phyloP scores from a whole-genome alignment of 1,284 basidiomycete genomes.

The Pyrrhoderma noxium region DNA sequence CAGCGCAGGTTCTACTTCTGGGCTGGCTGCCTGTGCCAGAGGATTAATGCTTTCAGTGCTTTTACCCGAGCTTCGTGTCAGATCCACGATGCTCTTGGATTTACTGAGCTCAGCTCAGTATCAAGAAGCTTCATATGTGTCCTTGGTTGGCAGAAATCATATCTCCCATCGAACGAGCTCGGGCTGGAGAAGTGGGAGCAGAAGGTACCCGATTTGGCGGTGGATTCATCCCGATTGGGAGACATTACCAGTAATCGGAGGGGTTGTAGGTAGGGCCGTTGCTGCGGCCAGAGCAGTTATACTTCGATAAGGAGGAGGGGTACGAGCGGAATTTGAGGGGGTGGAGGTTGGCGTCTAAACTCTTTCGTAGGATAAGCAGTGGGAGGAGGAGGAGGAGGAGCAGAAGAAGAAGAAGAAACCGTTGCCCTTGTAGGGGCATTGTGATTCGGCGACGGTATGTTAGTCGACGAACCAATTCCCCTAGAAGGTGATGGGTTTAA shows the following conservation, averaged over 20 bases:
- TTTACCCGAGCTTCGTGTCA: slow-evolving; percentile 8
- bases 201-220: slow-evolving; percentile 5
- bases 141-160: slow-evolving; percentile 29
- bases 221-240: neutral
- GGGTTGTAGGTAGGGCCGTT: slow-evolving; percentile 2
- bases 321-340: neutral
- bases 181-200: slow-evolving; percentile 33
- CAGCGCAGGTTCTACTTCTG: slow-evolving; percentile 2
- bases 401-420: too few species aligned
- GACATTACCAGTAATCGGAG: neutral
- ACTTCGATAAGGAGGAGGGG: slow-evolving; percentile 6
- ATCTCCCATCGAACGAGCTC: slow-evolving; percentile 52
- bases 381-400: too few species aligned
- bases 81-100: slow-evolving; percentile 15
- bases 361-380: neutral
- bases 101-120: slow-evolving; percentile 6
- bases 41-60: slow-evolving; percentile 11
- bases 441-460: neutral
- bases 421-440: slow-evolving; percentile 8
- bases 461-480: neutral
- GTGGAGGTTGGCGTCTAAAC: neutral
- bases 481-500: slow-evolving; percentile 2
- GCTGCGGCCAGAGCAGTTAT: neutral
- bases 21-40: neutral
- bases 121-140: neutral